These are phyloP conservation scores for Phytophthora lateralis DNA, from an alignment of 352 stramenopile species.

Conservation along the genomic window DNA sequence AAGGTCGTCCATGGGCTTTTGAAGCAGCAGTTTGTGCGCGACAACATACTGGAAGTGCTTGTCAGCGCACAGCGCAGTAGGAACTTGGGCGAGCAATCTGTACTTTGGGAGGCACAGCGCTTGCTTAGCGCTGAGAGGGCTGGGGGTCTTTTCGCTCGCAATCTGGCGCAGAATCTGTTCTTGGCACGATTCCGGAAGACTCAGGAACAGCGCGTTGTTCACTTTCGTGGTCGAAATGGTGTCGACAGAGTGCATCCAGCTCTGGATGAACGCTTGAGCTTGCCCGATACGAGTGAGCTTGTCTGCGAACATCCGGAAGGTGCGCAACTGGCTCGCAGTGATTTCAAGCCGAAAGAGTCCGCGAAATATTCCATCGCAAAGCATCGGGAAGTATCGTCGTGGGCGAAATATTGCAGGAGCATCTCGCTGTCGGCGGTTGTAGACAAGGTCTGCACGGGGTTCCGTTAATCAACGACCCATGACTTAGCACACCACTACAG, in stretches of 20 bases:
- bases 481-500: background rate
- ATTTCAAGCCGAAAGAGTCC: slow-evolving; percentile 11
- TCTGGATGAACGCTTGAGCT: slow-evolving; percentile 44
- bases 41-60: slow-evolving; percentile 73
- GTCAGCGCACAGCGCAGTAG: slow-evolving; percentile 36
- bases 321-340: slow-evolving; percentile 9
- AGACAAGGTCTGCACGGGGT: slow-evolving; percentile 50
- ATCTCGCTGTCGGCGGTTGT: slow-evolving; percentile 57
- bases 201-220: slow-evolving; percentile 46
- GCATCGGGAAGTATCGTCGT: slow-evolving; percentile 45
- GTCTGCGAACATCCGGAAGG: slow-evolving; percentile 65
- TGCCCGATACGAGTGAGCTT: slow-evolving; percentile 71
- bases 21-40: slow-evolving; percentile 64
- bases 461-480: background rate
- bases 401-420: slow-evolving; percentile 55
- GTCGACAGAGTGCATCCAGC: slow-evolving; percentile 48
- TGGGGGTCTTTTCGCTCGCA: slow-evolving; percentile 21
- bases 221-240: slow-evolving; percentile 5
- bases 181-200: slow-evolving; percentile 52
- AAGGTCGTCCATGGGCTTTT: slow-evolving; percentile 49
- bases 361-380: slow-evolving; percentile 53
- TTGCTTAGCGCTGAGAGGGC: slow-evolving; percentile 12
- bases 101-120: slow-evolving; percentile 50
- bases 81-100: slow-evolving; percentile 50
- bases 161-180: slow-evolving; percentile 60